phyloP scores from a whole-genome alignment of 805 yeast species.

The Debaryomyces prosopidis region DNA sequence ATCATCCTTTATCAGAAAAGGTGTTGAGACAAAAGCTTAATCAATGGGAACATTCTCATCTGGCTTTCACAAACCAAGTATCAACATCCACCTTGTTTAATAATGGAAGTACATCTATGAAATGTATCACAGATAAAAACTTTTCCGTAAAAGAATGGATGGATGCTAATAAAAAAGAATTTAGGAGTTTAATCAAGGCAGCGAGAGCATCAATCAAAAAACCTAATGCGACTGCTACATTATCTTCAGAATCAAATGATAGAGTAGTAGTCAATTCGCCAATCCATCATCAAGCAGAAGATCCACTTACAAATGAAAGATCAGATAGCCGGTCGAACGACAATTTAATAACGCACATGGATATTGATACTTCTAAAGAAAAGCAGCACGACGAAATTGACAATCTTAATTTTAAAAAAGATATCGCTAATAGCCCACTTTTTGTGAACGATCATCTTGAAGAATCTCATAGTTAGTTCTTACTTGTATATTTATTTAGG shows the following conservation, averaged over 20 bases:
- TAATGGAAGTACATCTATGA: conserved; percentile 19
- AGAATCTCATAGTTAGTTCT: too few relatives aligned
- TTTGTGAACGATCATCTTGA: too few relatives aligned
- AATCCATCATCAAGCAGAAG: too few relatives aligned
- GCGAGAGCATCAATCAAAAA: conserved; percentile 30
- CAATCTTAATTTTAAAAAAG: conserved; percentile 5
- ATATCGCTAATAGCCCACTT: conserved; percentile 5
- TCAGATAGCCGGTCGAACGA: background rate
- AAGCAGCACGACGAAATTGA: background rate
- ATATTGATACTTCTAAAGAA: background rate
- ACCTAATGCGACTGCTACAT: too few relatives aligned
- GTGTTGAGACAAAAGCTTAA: conserved; percentile 55
- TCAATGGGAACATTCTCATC: conserved; percentile 65
- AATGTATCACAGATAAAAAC: conserved; percentile 44
- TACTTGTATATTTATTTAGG: too few relatives aligned
- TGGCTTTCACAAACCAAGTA: conserved; percentile 24
- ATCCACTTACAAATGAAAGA: background rate
- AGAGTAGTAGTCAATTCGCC: too few relatives aligned
- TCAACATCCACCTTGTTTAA: conserved; percentile 24
- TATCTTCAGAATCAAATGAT: too few relatives aligned
- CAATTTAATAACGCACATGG: background rate
- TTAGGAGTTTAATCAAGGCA: conserved; percentile 32
- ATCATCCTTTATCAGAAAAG: conserved; percentile 58
- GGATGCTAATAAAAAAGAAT: conserved; percentile 38
- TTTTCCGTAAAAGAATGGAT: conserved; percentile 50